phyloP scores from a whole-genome alignment of 257 asterid species.

The Solanum commersonii region DNA sequence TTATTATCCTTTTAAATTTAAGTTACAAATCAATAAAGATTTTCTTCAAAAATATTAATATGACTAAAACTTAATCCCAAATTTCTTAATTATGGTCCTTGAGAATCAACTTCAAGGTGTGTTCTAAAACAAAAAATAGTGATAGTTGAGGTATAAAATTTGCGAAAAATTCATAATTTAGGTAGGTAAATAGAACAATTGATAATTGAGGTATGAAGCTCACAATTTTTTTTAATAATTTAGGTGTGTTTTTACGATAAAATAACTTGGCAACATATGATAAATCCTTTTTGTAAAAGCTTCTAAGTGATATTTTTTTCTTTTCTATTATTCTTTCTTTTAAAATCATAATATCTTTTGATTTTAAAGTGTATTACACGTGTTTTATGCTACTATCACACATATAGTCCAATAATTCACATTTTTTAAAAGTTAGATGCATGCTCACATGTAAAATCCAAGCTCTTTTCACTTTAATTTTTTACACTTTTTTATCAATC shows the following conservation, averaged over 20 bases:
- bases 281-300: neutral
- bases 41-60: neutral
- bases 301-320: neutral
- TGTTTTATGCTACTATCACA: neutral
- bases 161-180: neutral
- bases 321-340: neutral
- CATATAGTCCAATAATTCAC: neutral
- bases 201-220: neutral
- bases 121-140: neutral
- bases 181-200: neutral
- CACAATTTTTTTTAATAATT: neutral
- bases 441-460: neutral
- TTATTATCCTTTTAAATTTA: neutral
- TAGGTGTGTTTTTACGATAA: neutral
- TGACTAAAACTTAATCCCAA: neutral
- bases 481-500: neutral
- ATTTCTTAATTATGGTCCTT: neutral
- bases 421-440: neutral
- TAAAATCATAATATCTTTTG: neutral
- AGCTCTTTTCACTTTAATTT: neutral
- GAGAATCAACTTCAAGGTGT: neutral
- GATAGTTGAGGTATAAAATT: neutral
- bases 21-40: neutral
- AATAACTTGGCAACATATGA: neutral
- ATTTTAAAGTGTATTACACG: neutral